phyloP scores from a whole-genome alignment of 176 grass and related monocot genomes.

The Eleusine coracana region DNA sequence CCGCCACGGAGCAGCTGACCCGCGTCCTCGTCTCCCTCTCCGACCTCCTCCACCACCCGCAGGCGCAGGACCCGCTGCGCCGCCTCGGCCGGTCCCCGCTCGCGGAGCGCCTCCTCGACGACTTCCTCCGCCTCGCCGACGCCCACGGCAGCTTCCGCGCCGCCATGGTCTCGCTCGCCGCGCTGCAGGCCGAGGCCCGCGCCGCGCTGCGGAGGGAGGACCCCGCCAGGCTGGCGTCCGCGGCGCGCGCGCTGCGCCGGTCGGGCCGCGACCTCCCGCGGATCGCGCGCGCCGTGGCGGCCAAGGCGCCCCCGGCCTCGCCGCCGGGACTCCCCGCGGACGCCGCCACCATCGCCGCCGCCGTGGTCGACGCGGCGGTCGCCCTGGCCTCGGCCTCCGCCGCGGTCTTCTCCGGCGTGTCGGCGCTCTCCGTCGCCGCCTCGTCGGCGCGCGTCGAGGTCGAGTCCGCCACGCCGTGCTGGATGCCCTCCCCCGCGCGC shows the following conservation, averaged over 20 bases:
- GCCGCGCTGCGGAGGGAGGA: constrained; percentile 57
- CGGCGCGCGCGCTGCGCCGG: constrained; percentile 43
- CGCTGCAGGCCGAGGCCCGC: constrained; percentile 49
- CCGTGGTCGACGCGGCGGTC: constrained; percentile 44
- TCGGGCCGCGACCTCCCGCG: constrained; percentile 44
- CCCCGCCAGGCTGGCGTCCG: constrained; percentile 45
- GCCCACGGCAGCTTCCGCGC: constrained; percentile 63
- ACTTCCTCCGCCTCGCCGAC: constrained; percentile 74
- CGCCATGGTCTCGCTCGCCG: constrained; percentile 38
- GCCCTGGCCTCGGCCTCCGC: constrained; percentile 42
- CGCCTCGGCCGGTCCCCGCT: constrained; percentile 36
- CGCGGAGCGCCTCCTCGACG: constrained; percentile 63
- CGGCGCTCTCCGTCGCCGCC: constrained; percentile 36
- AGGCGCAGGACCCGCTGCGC: constrained; percentile 59
- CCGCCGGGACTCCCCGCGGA: constrained; percentile 30
- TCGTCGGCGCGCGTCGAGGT: constrained; percentile 35
- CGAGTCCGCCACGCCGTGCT: constrained; percentile 11
- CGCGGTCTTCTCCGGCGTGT: constrained; percentile 43
- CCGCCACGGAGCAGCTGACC: constrained; percentile 34
- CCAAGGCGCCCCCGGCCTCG: constrained; percentile 22
- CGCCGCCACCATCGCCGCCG: constrained; percentile 42
- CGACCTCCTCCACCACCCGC: constrained; percentile 68
- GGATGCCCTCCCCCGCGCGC: constrained; percentile 42
- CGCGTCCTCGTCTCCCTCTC: constrained; percentile 56
- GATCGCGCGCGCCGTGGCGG: constrained; percentile 47